Percentiles rank a stretch among this genome's conserved stretches.
phyloP scores from a whole-genome alignment of 495 filamentous ascomycete species.

The Trichoderma parareesei region DNA sequence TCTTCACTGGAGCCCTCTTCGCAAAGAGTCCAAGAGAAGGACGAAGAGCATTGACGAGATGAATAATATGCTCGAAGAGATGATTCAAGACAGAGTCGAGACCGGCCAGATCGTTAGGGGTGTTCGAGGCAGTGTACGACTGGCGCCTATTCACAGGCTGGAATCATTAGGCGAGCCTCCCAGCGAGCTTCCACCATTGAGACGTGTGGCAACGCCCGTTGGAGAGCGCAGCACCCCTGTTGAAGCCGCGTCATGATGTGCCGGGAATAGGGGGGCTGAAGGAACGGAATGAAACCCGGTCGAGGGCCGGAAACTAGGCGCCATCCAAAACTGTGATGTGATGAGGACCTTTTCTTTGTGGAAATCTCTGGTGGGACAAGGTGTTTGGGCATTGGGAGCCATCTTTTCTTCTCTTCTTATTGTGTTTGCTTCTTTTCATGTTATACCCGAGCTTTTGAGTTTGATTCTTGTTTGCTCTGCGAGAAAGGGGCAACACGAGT shows the following conservation, averaged over 20 bases:
- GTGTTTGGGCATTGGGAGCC: background rate
- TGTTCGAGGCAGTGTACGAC: slow-evolving; percentile 45
- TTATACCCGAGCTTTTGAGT: slow-evolving; percentile 20
- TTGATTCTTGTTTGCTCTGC: slow-evolving; percentile 11
- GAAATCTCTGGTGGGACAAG: background rate
- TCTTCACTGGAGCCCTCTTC: slow-evolving; percentile 16
- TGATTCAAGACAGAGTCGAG: slow-evolving; percentile 83
- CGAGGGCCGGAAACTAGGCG: background rate
- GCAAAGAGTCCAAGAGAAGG: slow-evolving; percentile 29
- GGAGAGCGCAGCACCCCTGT: slow-evolving; percentile 4
- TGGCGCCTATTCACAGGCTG: slow-evolving; percentile 30
- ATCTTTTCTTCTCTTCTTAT: slow-evolving; percentile 15
- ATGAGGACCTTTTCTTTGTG: background rate
- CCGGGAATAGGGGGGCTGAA: too few species aligned
- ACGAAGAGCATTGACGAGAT: slow-evolving; percentile 77
- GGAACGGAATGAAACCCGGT: background rate
- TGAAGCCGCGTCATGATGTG: background rate
- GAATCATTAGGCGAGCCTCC: slow-evolving; percentile 17
- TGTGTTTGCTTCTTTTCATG: slow-evolving; percentile 14
- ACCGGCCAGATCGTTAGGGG: slow-evolving; percentile 55
- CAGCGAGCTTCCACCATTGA: slow-evolving; percentile 5
- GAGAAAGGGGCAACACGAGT: background rate
- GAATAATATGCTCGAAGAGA: slow-evolving; percentile 83
- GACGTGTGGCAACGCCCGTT: background rate
- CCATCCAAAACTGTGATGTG: background rate